Evolutionary conservation across 495 filamentous ascomycete species (phyloP), one percentile per base, ranked within the genome.

Genomic region (Hypoxylon lenormandii): DNA sequence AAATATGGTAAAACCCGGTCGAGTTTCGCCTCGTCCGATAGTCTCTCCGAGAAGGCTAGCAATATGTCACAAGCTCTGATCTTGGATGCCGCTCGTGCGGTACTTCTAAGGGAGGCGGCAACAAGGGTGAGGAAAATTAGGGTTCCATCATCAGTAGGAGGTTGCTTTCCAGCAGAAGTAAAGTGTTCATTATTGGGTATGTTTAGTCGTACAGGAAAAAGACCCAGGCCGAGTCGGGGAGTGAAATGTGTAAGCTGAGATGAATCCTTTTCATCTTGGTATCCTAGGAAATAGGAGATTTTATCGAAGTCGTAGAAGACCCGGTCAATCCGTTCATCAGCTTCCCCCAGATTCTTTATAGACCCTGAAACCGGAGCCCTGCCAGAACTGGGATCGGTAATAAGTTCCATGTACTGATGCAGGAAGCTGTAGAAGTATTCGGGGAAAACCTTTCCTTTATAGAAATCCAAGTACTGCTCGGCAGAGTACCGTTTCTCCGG

Each of bases 241-340:
- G 79, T 76, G 5, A 77, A 76, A 26, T 70, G 74, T 52, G 64
- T 60, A 51, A 74, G 47, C 45, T 77, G 74, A 0, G 59, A 65
- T 22, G 77, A 62, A 18, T 72, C 60, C 36, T 82, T 79, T 10
- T 79, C 80, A 49, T 81, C 80, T 10, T 84, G 83, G 57, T 92
- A 91, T 7, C 91, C 93, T 2, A 99, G 86, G 64, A 96, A 95
- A 73, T 94, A 95, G 0, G 94, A 91, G 63, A 99, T 95, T 77
- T 98, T 97, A 75, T 99, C 96, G 80, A 97, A 99, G 70, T 99
- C 96, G 56, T 90, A 85, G 78, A 90, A 97, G 3, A 98, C 87
- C 58, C 92, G 84, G 71, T 98, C 93, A 59, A 99, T 98, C 38
- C 96, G 86, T 63, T 97, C 91, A 77, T 99, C 96, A 0, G 93